A percentile compares a stretch with the other conserved stretches of the same genome.
Evolutionary conservation across 2,329 filamentous ascomycete genomes (phyloP).

Genomic region (Fusarium fujikuroi): DNA sequence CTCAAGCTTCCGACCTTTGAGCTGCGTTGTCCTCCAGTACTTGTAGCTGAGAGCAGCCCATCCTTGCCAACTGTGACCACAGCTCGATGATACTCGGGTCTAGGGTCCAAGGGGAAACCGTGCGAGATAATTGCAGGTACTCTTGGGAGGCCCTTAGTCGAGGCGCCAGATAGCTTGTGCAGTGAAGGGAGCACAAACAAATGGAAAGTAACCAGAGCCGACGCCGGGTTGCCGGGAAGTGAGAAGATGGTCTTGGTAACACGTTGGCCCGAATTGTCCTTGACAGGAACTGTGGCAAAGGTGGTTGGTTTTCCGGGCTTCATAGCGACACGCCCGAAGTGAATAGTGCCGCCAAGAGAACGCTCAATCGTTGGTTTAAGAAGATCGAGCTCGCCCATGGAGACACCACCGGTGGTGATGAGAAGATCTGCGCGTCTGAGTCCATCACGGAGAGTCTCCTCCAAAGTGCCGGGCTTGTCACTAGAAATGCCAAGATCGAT

Average conservation of each 20-base stretch:
- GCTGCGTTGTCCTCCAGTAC: conserved; percentile 91
- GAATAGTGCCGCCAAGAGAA: conserved; percentile 87
- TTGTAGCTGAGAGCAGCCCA: conserved; percentile 77
- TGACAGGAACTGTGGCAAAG: conserved; percentile 85
- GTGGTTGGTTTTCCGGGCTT: conserved; percentile 98
- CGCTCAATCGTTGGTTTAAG: conserved; percentile 97
- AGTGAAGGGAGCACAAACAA: conserved; percentile 91
- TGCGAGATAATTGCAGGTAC: conserved; percentile 78
- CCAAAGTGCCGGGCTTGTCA: conserved; percentile 78
- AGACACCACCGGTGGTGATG: conserved; percentile 93
- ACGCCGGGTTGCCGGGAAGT: conserved; percentile 92
- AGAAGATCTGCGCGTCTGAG: conserved; percentile 82
- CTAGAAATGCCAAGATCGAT: conserved; percentile 88
- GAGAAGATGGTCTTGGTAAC: conserved; percentile 82
- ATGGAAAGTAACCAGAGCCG: conserved; percentile 91
- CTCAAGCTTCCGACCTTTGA: conserved; percentile 89
- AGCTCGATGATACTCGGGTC: conserved; percentile 92
- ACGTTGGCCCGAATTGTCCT: conserved; percentile 67
- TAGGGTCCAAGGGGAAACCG: conserved; percentile 78
- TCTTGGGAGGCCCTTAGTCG: conserved; percentile 74
- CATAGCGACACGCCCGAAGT: conserved; percentile 96
- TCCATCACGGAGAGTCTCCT: conserved; percentile 79
- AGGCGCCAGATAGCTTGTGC: conserved; percentile 78
- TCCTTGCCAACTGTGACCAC: conserved; percentile 73
- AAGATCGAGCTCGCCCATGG: conserved; percentile 97